These are phyloP conservation scores for Gyromitra esculenta DNA, from an alignment of 2,329 filamentous ascomycete genomes.

Conservation along the genomic window DNA sequence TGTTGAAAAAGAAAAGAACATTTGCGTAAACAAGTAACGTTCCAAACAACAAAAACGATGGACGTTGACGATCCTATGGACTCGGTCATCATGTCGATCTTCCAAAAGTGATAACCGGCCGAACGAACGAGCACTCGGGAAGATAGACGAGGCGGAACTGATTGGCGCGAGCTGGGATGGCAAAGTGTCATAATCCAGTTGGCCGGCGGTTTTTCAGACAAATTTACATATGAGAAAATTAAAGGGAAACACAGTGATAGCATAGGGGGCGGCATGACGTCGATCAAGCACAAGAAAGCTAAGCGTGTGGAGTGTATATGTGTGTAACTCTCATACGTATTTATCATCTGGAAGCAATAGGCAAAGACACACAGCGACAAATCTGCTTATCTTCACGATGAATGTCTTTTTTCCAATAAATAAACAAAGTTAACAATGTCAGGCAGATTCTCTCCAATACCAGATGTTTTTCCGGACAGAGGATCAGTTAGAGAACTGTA, in stretches of 20 bases:
- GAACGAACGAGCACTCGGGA: conserved; percentile 22
- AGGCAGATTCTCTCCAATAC: neutral
- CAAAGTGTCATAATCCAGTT: conserved; percentile 40
- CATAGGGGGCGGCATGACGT: conserved; percentile 28
- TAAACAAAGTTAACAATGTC: conserved; percentile 3
- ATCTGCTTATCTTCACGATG: conserved; percentile 8
- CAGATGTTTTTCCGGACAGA: conserved; percentile 4
- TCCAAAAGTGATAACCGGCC: conserved; percentile 12
- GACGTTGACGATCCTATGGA: conserved; percentile 22
- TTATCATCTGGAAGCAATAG: neutral
- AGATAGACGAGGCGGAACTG: conserved; percentile 18
- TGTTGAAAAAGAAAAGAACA: conserved; percentile 16
- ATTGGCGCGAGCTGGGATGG: conserved; percentile 20
- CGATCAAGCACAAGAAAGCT: conserved; percentile 1
- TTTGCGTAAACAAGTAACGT: conserved; percentile 4
- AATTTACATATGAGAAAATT: conserved; percentile 10
- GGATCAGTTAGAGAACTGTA: conserved; percentile 15
- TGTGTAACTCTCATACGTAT: conserved; percentile 16
- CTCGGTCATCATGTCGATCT: conserved; percentile 42
- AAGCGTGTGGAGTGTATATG: conserved; percentile 9
- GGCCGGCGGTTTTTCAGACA: conserved; percentile 19
- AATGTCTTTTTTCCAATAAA: conserved; percentile 20
- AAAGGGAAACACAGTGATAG: neutral
- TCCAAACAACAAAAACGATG: conserved; percentile 20
- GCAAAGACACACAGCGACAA: conserved; percentile 1